Percentiles rank a stretch among this genome's conserved stretches.
Evolutionary conservation across 2,329 filamentous ascomycete genomes (phyloP).

Genomic region (Pseudocercospora vitis): DNA sequence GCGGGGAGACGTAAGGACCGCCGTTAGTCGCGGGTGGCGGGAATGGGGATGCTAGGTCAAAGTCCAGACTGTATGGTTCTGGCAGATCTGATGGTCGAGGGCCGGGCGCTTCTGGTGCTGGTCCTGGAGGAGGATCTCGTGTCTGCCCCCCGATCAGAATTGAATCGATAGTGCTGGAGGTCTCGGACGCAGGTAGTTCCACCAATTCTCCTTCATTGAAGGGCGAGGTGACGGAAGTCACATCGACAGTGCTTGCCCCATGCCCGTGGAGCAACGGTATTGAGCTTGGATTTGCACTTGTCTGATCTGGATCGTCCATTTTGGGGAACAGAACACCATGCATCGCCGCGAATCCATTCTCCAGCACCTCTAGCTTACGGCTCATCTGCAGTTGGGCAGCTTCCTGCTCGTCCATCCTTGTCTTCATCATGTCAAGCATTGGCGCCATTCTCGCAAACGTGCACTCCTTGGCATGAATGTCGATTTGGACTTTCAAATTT

Average conservation of each 20-base stretch:
- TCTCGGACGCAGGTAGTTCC: not conserved
- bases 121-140: conserved; percentile 10
- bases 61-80: conserved; percentile 30
- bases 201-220: conserved; percentile 6
- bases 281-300: conserved; percentile 26
- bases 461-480: conserved; percentile 44
- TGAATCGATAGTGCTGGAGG: conserved; percentile 5
- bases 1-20: conserved; percentile 48
- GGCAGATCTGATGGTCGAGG: conserved; percentile 27
- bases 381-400: conserved; percentile 44
- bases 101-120: conserved; percentile 22
- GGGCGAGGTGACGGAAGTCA: not conserved
- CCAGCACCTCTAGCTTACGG: conserved; percentile 47
- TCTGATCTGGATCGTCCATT: conserved; percentile 23
- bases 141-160: not conserved
- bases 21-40: conserved; percentile 27
- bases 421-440: conserved; percentile 45
- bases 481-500: conserved; percentile 42
- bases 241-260: conserved; percentile 1
- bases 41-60: conserved; percentile 32
- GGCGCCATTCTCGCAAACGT: conserved; percentile 50
- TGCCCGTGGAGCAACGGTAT: conserved; percentile 25
- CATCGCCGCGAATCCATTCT: conserved; percentile 46
- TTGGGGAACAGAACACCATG: conserved; percentile 42
- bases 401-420: conserved; percentile 47